Conservation (phyloP, 2,329 filamentous ascomycete genomes). For the Helicocarpus griseus region DNA sequence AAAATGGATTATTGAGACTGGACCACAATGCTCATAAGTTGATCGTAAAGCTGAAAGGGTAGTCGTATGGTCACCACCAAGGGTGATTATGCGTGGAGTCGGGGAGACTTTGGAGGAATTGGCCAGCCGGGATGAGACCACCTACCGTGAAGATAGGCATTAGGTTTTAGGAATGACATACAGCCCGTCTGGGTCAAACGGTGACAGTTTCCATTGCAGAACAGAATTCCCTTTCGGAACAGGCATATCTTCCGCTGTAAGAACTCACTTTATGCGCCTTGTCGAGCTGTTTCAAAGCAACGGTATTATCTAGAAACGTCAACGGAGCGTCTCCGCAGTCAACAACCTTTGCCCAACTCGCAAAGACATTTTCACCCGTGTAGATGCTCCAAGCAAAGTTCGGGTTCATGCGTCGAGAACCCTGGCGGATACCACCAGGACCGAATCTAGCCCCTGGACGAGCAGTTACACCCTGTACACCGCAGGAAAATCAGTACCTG, state of each 20-base stretch:
- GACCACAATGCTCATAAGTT: constrained; percentile 52
- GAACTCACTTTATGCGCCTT: constrained; percentile 62
- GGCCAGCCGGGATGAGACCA: constrained; percentile 20
- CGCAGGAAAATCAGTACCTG: not conserved
- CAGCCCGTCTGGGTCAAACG: too few relatives aligned
- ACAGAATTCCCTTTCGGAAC: too few relatives aligned
- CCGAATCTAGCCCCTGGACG: constrained; percentile 69
- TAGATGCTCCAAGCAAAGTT: constrained; percentile 76
- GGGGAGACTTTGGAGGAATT: constrained; percentile 17
- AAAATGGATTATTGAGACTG: constrained; percentile 63
- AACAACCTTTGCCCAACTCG: constrained; percentile 64
- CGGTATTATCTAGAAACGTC: constrained; percentile 73
- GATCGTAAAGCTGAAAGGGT: constrained; percentile 60
- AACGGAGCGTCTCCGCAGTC: constrained; percentile 89
- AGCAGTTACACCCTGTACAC: constrained; percentile 47
- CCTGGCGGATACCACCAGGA: constrained; percentile 74
- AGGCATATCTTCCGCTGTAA: too few relatives aligned
- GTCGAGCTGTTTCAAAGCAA: constrained; percentile 76
- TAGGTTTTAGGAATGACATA: not conserved
- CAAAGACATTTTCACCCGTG: constrained; percentile 71
- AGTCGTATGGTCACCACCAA: constrained; percentile 66
- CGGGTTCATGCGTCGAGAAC: constrained; percentile 67
- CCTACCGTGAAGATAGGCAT: constrained; percentile 25
- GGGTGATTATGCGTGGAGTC: constrained; percentile 47
- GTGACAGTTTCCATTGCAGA: too few relatives aligned